Percentiles rank a stretch among this genome's conserved stretches.
Evolutionary conservation across 2,329 filamentous ascomycete genomes (phyloP).

Genomic region (Epichloe scottii): DNA sequence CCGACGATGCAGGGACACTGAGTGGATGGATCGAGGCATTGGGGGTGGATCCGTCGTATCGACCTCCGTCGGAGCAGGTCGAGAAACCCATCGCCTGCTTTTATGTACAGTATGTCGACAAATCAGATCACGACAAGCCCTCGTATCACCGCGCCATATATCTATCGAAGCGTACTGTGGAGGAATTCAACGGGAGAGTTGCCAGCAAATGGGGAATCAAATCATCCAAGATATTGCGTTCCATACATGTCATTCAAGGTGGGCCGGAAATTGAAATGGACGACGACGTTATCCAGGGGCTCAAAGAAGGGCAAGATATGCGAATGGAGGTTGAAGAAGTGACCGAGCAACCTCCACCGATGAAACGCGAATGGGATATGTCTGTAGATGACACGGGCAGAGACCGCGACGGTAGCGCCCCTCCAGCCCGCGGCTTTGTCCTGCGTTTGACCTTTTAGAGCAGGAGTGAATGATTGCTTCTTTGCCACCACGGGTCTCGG

Average conservation of each 20-base stretch:
- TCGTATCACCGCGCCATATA: conserved; percentile 79
- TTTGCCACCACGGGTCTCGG: no score
- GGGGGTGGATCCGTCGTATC: conserved; percentile 78
- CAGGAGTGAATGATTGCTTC: background rate
- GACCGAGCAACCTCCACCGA: conserved; percentile 16
- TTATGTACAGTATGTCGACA: conserved; percentile 53
- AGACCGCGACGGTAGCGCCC: conserved; percentile 9
- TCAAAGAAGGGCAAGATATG: conserved; percentile 90
- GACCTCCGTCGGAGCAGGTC: conserved; percentile 59
- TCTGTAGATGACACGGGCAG: conserved; percentile 35
- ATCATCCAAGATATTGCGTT: conserved; percentile 54
- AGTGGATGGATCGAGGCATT: conserved; percentile 83
- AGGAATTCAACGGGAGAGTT: conserved; percentile 61
- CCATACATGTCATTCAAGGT: conserved; percentile 58
- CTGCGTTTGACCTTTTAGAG: conserved; percentile 11
- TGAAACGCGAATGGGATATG: conserved; percentile 52
- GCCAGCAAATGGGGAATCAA: conserved; percentile 74
- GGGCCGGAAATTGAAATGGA: conserved; percentile 79
- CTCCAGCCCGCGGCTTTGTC: conserved; percentile 6
- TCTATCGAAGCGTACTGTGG: conserved; percentile 60
- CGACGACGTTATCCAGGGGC: conserved; percentile 72
- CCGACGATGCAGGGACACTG: conserved; percentile 50
- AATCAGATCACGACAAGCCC: conserved; percentile 35
- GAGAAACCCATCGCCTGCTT: conserved; percentile 76
- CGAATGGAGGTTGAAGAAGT: conserved; percentile 50